Conservation (phyloP, 2,329 filamentous ascomycete genomes). For the Monosporascus sp. region DNA sequence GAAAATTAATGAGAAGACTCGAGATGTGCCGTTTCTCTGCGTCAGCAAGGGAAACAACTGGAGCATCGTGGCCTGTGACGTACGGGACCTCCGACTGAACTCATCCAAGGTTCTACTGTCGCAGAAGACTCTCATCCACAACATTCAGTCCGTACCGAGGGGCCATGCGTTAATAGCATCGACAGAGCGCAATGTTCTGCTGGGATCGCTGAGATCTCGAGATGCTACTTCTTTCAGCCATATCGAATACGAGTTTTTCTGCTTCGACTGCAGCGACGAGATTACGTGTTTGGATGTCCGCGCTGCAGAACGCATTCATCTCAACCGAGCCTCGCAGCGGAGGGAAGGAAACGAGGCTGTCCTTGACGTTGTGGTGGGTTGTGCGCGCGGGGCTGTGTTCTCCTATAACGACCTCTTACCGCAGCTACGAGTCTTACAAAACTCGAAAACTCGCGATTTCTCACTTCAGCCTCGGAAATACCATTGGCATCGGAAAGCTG, state of each 20-base stretch:
- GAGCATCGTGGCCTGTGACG: slow-evolving; percentile 43
- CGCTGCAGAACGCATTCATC: slow-evolving; percentile 26
- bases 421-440: slow-evolving; percentile 44
- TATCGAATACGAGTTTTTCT: slow-evolving; percentile 50
- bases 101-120: slow-evolving; percentile 31
- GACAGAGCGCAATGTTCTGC: slow-evolving; percentile 47
- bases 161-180: slow-evolving; percentile 55
- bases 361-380: slow-evolving; percentile 74
- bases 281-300: slow-evolving; percentile 64
- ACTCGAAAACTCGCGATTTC: slow-evolving; percentile 35
- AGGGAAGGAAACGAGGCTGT: slow-evolving; percentile 27
- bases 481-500: slow-evolving; percentile 87
- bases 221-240: slow-evolving; percentile 31
- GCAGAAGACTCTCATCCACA: slow-evolving; percentile 35
- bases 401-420: slow-evolving; percentile 72
- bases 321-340: slow-evolving; percentile 25
- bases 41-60: slow-evolving; percentile 35
- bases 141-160: slow-evolving; percentile 44
- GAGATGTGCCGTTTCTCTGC: slow-evolving; percentile 44
- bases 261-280: slow-evolving; percentile 55
- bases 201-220: slow-evolving; percentile 46
- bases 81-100: slow-evolving; percentile 22
- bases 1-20: slow-evolving; percentile 25
- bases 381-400: slow-evolving; percentile 69
- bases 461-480: slow-evolving; percentile 58